phyloP scores from a whole-genome alignment of 1,139 yeast species.

The Sugiyamaella paludigena region DNA sequence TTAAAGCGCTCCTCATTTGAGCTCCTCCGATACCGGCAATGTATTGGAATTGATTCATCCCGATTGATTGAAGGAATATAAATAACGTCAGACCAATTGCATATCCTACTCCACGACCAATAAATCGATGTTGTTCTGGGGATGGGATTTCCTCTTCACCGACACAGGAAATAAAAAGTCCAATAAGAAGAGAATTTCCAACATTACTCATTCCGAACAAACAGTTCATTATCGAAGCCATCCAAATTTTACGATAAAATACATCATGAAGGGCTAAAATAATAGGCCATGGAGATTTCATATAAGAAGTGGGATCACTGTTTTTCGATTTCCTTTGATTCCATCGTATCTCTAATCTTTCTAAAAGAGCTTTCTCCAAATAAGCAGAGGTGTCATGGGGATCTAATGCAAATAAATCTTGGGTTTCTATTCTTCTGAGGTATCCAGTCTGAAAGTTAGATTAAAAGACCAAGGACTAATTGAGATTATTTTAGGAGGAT shows the following conservation, averaged over 20 bases:
- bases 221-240: constrained; percentile 7
- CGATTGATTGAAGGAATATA: constrained; percentile 5
- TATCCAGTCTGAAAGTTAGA: constrained; percentile 14
- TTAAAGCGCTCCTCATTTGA: constrained; percentile 46
- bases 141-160: constrained; percentile 7
- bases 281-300: constrained; percentile 11
- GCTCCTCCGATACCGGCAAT: constrained; percentile 37
- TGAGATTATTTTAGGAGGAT: too few relatives aligned
- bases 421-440: constrained; percentile 12
- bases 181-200: constrained; percentile 10
- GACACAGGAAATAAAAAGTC: constrained; percentile 10
- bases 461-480: not conserved
- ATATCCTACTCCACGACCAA: constrained; percentile 19
- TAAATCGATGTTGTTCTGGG: not conserved
- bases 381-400: constrained; percentile 4
- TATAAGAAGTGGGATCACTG: not conserved
- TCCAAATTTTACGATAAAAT: constrained; percentile 1
- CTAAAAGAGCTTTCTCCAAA: not conserved
- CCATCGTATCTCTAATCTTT: not conserved
- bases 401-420: constrained; percentile 13
- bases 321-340: not conserved
- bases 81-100: constrained; percentile 14
- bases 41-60: constrained; percentile 7
- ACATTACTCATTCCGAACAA: constrained; percentile 6
- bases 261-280: constrained; percentile 4